These are phyloP conservation scores for Yamadazyma diospyri DNA, from an alignment of 1,139 yeast genomes.

Conservation along the genomic window DNA sequence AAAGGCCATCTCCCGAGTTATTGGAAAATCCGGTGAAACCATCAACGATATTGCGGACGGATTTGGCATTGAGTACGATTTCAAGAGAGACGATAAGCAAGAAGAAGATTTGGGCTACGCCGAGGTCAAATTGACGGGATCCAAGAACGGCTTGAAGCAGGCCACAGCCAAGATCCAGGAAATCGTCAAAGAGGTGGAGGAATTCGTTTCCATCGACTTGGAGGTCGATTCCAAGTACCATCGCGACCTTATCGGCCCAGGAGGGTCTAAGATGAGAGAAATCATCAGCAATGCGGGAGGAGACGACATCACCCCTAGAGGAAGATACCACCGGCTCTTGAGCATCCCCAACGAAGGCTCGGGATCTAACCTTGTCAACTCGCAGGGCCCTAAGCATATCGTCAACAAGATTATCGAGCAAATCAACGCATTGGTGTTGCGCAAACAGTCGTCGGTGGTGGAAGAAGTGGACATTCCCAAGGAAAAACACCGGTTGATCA, in stretches of 20 bases:
- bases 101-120: conserved; percentile 39
- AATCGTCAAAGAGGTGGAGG: conserved; percentile 66
- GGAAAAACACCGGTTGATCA: conserved; percentile 70
- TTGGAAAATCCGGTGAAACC: conserved; percentile 85
- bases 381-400: conserved; percentile 72
- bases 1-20: conserved; percentile 74
- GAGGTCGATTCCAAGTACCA: conserved; percentile 78
- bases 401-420: conserved; percentile 68
- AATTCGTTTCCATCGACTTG: conserved; percentile 57
- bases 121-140: conserved; percentile 73
- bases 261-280: conserved; percentile 72
- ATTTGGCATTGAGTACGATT: conserved; percentile 71
- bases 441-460: conserved; percentile 59
- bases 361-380: conserved; percentile 57
- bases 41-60: conserved; percentile 82
- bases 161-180: conserved; percentile 64
- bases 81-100: conserved; percentile 48
- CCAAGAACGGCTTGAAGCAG: conserved; percentile 72
- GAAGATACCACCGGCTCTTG: conserved; percentile 54
- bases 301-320: conserved; percentile 39
- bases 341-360: conserved; percentile 74
- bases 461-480: conserved; percentile 62
- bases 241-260: conserved; percentile 75
- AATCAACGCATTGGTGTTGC: conserved; percentile 61
- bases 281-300: conserved; percentile 83